phyloP scores from a whole-genome alignment of 768 basidiomycete genomes.

The Gelatoporia subvermispora region DNA sequence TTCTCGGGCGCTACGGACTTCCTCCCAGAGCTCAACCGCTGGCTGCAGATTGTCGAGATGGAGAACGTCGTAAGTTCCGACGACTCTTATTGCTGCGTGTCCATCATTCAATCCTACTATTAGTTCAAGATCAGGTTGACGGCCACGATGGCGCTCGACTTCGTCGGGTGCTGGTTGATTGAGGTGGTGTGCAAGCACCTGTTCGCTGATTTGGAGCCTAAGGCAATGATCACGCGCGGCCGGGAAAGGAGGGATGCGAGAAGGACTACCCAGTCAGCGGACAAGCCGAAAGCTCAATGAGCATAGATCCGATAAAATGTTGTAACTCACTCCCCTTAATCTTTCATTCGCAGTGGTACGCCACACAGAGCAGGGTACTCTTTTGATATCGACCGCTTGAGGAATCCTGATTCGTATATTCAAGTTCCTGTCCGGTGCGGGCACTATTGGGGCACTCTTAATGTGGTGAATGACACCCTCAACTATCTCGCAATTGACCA shows the following conservation, averaged over 20 bases:
- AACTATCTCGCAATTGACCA: too few species aligned
- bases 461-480: too few species aligned
- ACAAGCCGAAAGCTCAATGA: too few species aligned
- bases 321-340: too few species aligned
- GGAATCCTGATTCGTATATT: too few species aligned
- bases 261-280: too few species aligned
- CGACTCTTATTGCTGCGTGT: background rate
- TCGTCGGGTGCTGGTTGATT: slow-evolving; percentile 80
- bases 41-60: slow-evolving; percentile 98
- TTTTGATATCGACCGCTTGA: too few species aligned
- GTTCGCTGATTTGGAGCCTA: slow-evolving; percentile 87
- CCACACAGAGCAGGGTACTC: too few species aligned
- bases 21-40: slow-evolving; percentile 90
- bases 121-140: slow-evolving; percentile 86
- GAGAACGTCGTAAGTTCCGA: slow-evolving; percentile 50
- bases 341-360: too few species aligned
- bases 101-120: background rate
- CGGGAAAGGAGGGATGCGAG: slow-evolving; percentile 64
- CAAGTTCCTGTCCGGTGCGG: too few species aligned
- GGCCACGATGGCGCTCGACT: slow-evolving; percentile 80
- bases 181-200: slow-evolving; percentile 79
- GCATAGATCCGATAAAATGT: too few species aligned
- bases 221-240: slow-evolving; percentile 77
- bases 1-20: slow-evolving; percentile 93
- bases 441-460: too few species aligned